Evolutionary conservation across 768 basidiomycete genomes (phyloP), one percentile per base, ranked within the genome.

Genomic region (Boletellus ananiceps): DNA sequence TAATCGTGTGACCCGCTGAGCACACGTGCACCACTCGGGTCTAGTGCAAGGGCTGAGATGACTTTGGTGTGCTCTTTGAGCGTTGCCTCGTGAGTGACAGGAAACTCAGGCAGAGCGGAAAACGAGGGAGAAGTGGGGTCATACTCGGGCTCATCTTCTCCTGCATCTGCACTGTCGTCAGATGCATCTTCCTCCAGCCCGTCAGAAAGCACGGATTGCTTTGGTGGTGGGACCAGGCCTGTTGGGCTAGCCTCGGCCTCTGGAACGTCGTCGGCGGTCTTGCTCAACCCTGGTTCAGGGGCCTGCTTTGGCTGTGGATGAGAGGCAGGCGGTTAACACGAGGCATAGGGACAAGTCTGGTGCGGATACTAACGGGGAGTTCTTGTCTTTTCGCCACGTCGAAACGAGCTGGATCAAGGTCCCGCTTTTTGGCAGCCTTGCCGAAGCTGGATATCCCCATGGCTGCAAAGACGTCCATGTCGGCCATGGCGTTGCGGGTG

Each of bases 31-130:
- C 96, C 96, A 18, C 94, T 90, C 7, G 93, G 90, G 69, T 99
- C 96, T 40, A 98, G 73, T 0, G 93, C 78, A 16, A 99, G 74
- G 4, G 96, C 93, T 19, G 94, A 92, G 16, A 98, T 83, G 46
- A 96, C 92, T 72, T 98, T 99, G 13, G 81, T 86, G 65, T 99
- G 96, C 69, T 98, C 94, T 68, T 95, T 96, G 62, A 98, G 77
- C 11, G 81, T 69, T 47, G 95, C 79, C 73, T 98, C 94, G 65
- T 98, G 95, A 6, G 92, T 86, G 27, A 83, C 80, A 18, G 96
- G 96, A 62, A 95, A 89, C 56, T 77, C 75, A 48, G 74, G 71
- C 38, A 65, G 64, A 41, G 66, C 62, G 16, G 70, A 68, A 29
- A 71, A 64, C 57, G 81, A 64, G 25, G 65, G 58, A 60, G 63